Percentiles rank a stretch among this genome's conserved stretches.
Conservation (phyloP, 805 yeast species). For the Cyberlindnera mississippiensis region DNA sequence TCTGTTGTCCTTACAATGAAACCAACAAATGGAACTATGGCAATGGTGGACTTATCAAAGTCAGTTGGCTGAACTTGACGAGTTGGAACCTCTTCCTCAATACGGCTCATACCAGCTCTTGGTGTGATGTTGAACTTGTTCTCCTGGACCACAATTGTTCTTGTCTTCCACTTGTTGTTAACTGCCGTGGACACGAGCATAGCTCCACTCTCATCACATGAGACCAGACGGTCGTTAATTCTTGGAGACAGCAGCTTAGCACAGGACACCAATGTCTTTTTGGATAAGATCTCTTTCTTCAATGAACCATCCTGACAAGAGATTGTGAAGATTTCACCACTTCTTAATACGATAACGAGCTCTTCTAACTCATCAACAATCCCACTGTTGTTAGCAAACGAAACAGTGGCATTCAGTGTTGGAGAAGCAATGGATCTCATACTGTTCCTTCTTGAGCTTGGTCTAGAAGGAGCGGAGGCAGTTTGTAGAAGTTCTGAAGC, state of each 20-base stretch:
- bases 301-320: constrained; percentile 47
- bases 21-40: constrained; percentile 66
- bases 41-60: constrained; percentile 35
- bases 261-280: constrained; percentile 42
- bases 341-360: constrained; percentile 47
- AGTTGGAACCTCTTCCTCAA: not conserved
- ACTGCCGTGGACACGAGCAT: constrained; percentile 56
- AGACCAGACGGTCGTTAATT: constrained; percentile 67
- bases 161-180: constrained; percentile 61
- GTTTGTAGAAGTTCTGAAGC: constrained; percentile 19
- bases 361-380: constrained; percentile 29
- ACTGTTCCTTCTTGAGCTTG: constrained; percentile 33
- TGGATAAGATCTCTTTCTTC: constrained; percentile 31
- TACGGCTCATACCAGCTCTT: not conserved
- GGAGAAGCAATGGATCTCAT: constrained; percentile 28
- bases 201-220: constrained; percentile 45
- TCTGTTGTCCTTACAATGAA: constrained; percentile 62
- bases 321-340: constrained; percentile 47
- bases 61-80: constrained; percentile 6
- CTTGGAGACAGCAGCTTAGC: constrained; percentile 63
- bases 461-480: constrained; percentile 5
- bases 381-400: constrained; percentile 24
- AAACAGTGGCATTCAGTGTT: constrained; percentile 17
- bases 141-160: constrained; percentile 45
- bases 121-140: constrained; percentile 27